Conservation (phyloP, 495 filamentous ascomycete genomes). For the Penicillium mononematosum region DNA sequence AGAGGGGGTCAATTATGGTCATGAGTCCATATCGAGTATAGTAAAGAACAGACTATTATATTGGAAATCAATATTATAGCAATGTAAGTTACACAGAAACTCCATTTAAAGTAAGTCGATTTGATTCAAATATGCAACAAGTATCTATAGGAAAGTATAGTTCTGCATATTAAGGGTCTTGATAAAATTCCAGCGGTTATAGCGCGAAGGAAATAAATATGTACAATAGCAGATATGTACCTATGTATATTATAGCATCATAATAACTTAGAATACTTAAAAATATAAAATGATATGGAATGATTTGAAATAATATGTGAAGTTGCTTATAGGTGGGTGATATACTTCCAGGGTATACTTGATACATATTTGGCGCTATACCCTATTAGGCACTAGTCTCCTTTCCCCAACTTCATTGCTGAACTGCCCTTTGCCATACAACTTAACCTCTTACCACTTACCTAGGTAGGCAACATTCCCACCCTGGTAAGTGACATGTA, state of each 20-base stretch:
- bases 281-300: not conserved
- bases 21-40: slow-evolving; percentile 5
- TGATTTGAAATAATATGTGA: not conserved
- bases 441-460: not conserved
- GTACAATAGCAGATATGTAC: not conserved
- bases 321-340: not conserved
- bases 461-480: not conserved
- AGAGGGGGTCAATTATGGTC: not conserved
- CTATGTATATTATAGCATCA: not conserved
- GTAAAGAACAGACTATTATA: not conserved
- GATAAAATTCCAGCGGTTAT: slow-evolving; percentile 10
- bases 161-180: not conserved
- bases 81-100: not conserved
- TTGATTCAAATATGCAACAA: not conserved
- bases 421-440: not conserved
- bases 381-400: slow-evolving; percentile 1
- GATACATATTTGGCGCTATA: not conserved
- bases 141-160: not conserved
- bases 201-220: slow-evolving; percentile 5
- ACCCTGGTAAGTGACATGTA: not conserved
- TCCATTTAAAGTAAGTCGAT: not conserved
- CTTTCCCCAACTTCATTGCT: slow-evolving; percentile 9
- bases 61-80: not conserved
- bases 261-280: not conserved
- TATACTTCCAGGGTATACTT: not conserved